phyloP scores from a whole-genome alignment of 768 basidiomycete species.

The Inosperma sp. region DNA sequence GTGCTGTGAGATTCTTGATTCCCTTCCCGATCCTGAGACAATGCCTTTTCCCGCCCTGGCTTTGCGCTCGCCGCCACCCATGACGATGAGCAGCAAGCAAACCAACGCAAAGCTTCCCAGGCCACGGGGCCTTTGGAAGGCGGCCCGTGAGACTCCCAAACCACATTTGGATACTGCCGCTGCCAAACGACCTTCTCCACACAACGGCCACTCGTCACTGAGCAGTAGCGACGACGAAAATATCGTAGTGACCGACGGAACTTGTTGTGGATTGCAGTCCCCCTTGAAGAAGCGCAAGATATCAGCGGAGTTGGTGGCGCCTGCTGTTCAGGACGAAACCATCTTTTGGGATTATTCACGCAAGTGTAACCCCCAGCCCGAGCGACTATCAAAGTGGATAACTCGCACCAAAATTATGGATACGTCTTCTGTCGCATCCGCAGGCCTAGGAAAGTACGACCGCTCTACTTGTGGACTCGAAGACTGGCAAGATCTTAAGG shows the following conservation, averaged over 20 bases:
- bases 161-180: conserved; percentile 21
- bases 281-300: too few relatives aligned
- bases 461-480: conserved; percentile 32
- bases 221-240: conserved; percentile 16
- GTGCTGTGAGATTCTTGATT: conserved; percentile 10
- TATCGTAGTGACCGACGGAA: conserved; percentile 18
- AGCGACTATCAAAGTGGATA: conserved; percentile 29
- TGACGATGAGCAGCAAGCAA: conserved; percentile 16
- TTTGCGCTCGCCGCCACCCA: conserved; percentile 15
- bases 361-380: conserved; percentile 24
- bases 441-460: conserved; percentile 12
- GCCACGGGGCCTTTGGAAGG: conserved; percentile 43
- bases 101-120: conserved; percentile 21
- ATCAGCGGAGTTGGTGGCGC: too few relatives aligned
- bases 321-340: conserved; percentile 17
- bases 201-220: conserved; percentile 7
- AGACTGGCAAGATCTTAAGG: conserved; percentile 68
- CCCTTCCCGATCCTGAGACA: conserved; percentile 11
- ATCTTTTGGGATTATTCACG: conserved; percentile 37
- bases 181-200: conserved; percentile 9
- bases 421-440: conserved; percentile 33
- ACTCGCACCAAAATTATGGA: conserved; percentile 38
- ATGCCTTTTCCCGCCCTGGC: conserved; percentile 13
- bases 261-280: conserved; percentile 16
- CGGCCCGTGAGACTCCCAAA: conserved; percentile 36